phyloP scores from a whole-genome alignment of 495 filamentous ascomycete species.

The Lasiosphaeria hispida region DNA sequence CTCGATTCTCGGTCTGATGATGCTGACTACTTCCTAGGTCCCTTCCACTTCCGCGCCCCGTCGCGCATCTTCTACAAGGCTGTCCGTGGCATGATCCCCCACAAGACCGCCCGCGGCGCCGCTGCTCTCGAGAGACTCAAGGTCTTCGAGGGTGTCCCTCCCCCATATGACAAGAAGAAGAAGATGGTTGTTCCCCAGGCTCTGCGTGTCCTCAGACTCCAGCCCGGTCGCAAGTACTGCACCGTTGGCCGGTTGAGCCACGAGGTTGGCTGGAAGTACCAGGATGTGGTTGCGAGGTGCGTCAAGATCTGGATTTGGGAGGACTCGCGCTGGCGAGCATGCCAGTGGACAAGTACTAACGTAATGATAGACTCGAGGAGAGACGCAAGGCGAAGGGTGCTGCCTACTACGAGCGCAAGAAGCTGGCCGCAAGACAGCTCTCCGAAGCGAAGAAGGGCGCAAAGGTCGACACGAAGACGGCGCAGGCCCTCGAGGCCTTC shows the following conservation, averaged over 20 bases:
- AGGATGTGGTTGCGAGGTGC: conserved; percentile 95
- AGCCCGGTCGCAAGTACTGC: conserved; percentile 99
- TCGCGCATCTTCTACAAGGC: conserved; percentile 99
- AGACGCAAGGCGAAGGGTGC: conserved; percentile 97
- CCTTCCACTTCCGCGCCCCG: conserved; percentile 99
- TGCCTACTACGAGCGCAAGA: conserved; percentile 99
- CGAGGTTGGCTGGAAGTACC: conserved; percentile 99
- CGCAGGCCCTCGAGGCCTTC: conserved; percentile 52
- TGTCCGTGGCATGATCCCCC: conserved; percentile 99
- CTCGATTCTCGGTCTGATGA: conserved; percentile 14
- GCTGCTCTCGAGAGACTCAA: conserved; percentile 96
- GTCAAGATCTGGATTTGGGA: conserved; percentile 35
- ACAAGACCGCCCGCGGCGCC: conserved; percentile 97
- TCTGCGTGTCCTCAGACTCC: conserved; percentile 86
- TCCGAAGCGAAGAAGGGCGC: conserved; percentile 88
- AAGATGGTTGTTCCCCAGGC: conserved; percentile 98
- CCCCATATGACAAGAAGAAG: conserved; percentile 99
- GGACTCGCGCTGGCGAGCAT: neutral
- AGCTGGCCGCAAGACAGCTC: conserved; percentile 83
- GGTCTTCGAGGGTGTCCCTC: conserved; percentile 98
- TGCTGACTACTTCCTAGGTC: conserved; percentile 60
- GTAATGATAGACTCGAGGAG: conserved; percentile 81
- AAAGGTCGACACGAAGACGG: conserved; percentile 70
- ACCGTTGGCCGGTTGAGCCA: conserved; percentile 95
- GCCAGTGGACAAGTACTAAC: conserved; percentile 37